Evolutionary conservation across 2,329 filamentous ascomycete species (phyloP).

Genomic region (Neonectria sp.): DNA sequence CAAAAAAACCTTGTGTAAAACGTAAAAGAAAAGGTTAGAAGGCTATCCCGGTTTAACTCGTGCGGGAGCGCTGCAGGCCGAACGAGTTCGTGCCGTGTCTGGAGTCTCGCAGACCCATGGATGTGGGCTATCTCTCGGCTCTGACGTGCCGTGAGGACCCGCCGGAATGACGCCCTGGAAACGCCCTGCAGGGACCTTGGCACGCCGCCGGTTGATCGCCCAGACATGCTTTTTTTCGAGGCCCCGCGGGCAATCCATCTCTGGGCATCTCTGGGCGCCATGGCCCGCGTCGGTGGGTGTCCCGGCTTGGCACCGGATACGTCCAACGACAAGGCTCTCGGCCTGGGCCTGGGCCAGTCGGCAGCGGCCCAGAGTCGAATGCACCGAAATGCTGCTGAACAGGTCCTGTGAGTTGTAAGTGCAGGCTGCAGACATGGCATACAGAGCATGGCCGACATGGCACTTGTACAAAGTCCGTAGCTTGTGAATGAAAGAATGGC

Average conservation of each 20-base stretch:
- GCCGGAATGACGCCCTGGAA: conserved; percentile 17
- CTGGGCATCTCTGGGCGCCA: background rate
- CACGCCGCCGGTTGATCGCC: conserved; percentile 35
- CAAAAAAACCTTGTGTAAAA: conserved; percentile 1
- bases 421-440: background rate
- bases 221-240: conserved; percentile 23
- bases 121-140: conserved; percentile 35
- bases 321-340: conserved; percentile 6
- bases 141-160: conserved; percentile 40
- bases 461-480: background rate
- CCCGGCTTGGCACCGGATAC: conserved; percentile 42
- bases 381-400: too few species aligned
- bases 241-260: background rate
- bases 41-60: conserved; percentile 18
- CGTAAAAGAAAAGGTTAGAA: conserved; percentile 1
- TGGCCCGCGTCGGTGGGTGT: conserved; percentile 29
- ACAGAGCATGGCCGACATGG: background rate
- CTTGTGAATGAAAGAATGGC: background rate
- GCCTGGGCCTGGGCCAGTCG: too few species aligned
- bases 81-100: too few species aligned
- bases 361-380: too few species aligned
- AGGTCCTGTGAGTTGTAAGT: too few species aligned
- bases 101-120: background rate
- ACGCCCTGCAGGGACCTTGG: conserved; percentile 3
- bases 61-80: background rate